Evolutionary conservation across 495 filamentous ascomycete genomes (phyloP).

Genomic region (Aspergillus bertholletiae): DNA sequence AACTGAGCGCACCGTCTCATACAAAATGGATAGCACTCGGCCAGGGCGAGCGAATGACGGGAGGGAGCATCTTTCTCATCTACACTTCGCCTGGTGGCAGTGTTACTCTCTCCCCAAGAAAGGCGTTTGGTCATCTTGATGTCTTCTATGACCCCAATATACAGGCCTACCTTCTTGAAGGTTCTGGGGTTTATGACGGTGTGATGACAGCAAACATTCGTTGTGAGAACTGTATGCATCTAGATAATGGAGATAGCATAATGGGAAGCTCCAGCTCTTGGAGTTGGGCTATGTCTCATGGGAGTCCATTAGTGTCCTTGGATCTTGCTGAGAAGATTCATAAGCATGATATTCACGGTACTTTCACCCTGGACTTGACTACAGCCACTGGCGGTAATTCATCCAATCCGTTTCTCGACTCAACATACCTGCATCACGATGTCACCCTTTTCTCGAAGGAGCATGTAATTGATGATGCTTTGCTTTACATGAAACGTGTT

Average conservation of each 20-base stretch:
- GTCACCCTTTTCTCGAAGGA: slow-evolving; percentile 8
- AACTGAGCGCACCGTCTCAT: slow-evolving; percentile 51
- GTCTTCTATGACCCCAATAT: slow-evolving; percentile 47
- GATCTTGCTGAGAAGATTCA: slow-evolving; percentile 41
- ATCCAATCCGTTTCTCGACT: slow-evolving; percentile 54
- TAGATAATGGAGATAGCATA: slow-evolving; percentile 49
- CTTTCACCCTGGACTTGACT: slow-evolving; percentile 56
- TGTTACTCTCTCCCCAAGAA: slow-evolving; percentile 57
- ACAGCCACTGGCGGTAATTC: slow-evolving; percentile 49
- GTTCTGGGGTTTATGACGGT: slow-evolving; percentile 49
- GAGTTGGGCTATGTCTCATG: slow-evolving; percentile 58
- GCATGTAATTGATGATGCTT: slow-evolving; percentile 13
- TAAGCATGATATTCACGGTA: slow-evolving; percentile 51
- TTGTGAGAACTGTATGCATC: slow-evolving; percentile 49
- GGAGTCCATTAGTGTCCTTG: slow-evolving; percentile 50
- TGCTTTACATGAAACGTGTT: slow-evolving; percentile 25
- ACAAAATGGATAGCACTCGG: slow-evolving; percentile 61
- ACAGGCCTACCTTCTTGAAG: slow-evolving; percentile 48
- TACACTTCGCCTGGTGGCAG: slow-evolving; percentile 55
- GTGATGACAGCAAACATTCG: slow-evolving; percentile 60
- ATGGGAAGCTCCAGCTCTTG: slow-evolving; percentile 43
- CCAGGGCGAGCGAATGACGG: slow-evolving; percentile 53
- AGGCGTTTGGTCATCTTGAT: slow-evolving; percentile 40
- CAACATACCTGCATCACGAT: slow-evolving; percentile 4
- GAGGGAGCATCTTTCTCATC: slow-evolving; percentile 61